Evolutionary conservation across 768 basidiomycete genomes (phyloP).

Genomic region (Kondoa malvinella): DNA sequence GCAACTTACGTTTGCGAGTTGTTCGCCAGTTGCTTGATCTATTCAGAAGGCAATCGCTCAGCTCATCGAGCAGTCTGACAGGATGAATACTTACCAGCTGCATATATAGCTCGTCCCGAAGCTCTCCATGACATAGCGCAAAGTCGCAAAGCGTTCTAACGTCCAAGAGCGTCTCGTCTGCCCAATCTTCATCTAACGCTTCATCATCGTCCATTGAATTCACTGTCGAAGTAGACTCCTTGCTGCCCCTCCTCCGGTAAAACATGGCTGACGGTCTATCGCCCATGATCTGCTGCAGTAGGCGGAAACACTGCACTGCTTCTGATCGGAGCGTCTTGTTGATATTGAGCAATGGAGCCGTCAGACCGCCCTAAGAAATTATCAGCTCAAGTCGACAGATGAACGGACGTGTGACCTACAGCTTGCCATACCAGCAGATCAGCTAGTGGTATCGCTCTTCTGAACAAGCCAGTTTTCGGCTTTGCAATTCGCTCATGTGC

Average conservation of each 20-base stretch:
- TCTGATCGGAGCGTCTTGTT: slow-evolving; percentile 32
- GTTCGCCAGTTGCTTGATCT: slow-evolving; percentile 64
- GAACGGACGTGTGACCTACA: not conserved
- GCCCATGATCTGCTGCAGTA: slow-evolving; percentile 83
- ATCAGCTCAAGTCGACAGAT: not conserved
- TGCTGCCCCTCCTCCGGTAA: not conserved
- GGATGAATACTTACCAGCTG: slow-evolving; percentile 50
- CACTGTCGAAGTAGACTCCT: not conserved
- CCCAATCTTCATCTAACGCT: not conserved
- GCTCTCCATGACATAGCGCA: slow-evolving; percentile 60
- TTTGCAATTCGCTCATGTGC: not conserved
- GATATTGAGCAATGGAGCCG: not conserved
- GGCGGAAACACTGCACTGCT: slow-evolving; percentile 69
- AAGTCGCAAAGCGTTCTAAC: slow-evolving; percentile 69
- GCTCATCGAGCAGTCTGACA: too few species aligned
- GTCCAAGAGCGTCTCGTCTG: slow-evolving; percentile 40
- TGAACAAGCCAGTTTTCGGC: not conserved
- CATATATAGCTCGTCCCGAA: slow-evolving; percentile 84
- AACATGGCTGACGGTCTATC: slow-evolving; percentile 38
- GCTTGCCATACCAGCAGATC: slow-evolving; percentile 1
- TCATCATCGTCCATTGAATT: not conserved
- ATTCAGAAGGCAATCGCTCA: too few species aligned
- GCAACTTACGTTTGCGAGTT: slow-evolving; percentile 67
- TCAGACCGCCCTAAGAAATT: not conserved
- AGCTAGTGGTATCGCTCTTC: not conserved